A percentile compares a stretch with the other conserved stretches of the same genome.
These are phyloP conservation scores for Lepiota venenata DNA, from an alignment of 768 basidiomycete genomes.

Conservation along the genomic window DNA sequence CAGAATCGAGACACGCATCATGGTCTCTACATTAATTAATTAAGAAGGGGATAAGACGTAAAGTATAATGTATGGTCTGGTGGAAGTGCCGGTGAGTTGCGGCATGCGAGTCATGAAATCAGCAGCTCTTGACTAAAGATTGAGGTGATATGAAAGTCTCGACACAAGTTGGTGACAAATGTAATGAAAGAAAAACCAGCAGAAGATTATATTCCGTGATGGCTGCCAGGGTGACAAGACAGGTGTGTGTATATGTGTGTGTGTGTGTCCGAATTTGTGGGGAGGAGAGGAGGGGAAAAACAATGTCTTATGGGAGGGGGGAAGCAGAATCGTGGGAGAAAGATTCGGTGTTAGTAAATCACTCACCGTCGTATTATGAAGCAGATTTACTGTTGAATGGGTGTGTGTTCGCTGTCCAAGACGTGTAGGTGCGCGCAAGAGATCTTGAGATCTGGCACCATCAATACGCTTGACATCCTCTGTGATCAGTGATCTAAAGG, in stretches of 20 bases:
- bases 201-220: neutral
- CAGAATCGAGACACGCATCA: too few species aligned
- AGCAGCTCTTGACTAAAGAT: too few species aligned
- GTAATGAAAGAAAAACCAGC: too few species aligned
- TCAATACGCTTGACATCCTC: neutral
- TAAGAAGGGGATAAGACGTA: too few species aligned
- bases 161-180: neutral
- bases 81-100: too few species aligned
- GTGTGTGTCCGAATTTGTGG: neutral
- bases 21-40: too few species aligned
- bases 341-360: neutral
- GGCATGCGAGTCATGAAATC: too few species aligned
- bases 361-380: too few species aligned
- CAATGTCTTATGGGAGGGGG: neutral
- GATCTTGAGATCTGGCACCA: neutral
- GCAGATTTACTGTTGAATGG: neutral
- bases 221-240: conserved; percentile 3
- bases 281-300: neutral
- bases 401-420: neutral
- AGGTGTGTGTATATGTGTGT: too few species aligned
- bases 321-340: neutral
- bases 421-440: neutral
- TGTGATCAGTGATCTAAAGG: conserved; percentile 4
- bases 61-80: too few species aligned
- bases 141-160: neutral